phyloP scores from a whole-genome alignment of 139 green algal species.

The Spirogloea muscicola region DNA sequence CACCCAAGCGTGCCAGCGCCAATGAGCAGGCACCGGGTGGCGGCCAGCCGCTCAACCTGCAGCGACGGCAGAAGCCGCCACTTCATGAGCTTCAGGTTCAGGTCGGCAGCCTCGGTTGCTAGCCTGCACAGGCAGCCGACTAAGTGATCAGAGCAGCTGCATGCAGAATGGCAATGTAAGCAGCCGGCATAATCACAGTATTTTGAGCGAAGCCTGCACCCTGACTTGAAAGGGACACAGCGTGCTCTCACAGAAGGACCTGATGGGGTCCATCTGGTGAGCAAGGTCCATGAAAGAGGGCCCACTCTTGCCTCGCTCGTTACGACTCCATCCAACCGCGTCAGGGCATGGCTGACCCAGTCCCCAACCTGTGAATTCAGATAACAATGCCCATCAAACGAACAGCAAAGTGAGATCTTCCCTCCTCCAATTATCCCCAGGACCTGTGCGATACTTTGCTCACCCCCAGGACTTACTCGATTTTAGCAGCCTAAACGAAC shows the following conservation, averaged over 20 bases:
- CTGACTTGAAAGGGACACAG: too few relatives aligned
- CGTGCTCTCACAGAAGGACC: too few relatives aligned
- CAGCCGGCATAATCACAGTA: too few relatives aligned
- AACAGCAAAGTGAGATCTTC: too few relatives aligned
- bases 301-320: conserved; percentile 58
- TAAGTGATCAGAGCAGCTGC: too few relatives aligned
- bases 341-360: conserved; percentile 13
- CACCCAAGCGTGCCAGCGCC: conserved; percentile 81
- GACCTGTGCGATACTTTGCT: too few relatives aligned
- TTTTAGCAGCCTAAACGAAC: too few relatives aligned
- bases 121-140: conserved; percentile 32
- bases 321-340: conserved; percentile 71
- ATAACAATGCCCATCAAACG: too few relatives aligned
- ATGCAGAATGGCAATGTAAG: conserved; percentile 64
- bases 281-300: conserved; percentile 62
- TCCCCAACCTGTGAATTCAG: too few relatives aligned
- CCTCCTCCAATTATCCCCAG: too few relatives aligned
- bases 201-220: too few relatives aligned
- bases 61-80: conserved; percentile 78
- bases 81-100: conserved; percentile 96
- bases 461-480: too few relatives aligned
- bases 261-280: conserved; percentile 66
- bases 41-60: conserved; percentile 61
- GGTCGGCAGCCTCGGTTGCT: conserved; percentile 67
- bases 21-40: conserved; percentile 79